Percentiles rank a stretch among this genome's conserved stretches.
These are phyloP conservation scores for Eutrema yunnanense DNA, from an alignment of 345 rosid genomes.

Conservation along the genomic window DNA sequence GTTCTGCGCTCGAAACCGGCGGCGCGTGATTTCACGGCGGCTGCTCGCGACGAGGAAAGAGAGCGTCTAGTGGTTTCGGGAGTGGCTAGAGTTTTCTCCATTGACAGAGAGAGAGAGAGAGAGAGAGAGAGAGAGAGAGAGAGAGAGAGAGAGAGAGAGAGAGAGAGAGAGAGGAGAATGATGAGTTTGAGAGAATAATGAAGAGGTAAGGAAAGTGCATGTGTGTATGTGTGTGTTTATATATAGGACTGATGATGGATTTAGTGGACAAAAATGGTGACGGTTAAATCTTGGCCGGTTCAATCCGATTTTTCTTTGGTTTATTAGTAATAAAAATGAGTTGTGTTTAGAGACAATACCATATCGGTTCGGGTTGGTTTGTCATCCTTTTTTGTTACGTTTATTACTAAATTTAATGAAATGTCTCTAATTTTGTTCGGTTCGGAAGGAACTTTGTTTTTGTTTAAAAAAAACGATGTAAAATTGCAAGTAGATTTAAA, in stretches of 20 bases:
- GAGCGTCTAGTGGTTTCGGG: background rate
- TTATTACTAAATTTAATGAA: background rate
- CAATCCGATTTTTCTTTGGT: background rate
- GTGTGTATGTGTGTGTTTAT: constrained; percentile 8
- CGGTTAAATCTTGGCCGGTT: background rate
- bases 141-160: background rate
- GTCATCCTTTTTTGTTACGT: background rate
- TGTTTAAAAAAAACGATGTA: background rate
- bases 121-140: background rate
- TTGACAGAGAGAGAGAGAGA: background rate
- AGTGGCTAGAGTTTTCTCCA: constrained; percentile 34
- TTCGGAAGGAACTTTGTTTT: background rate
- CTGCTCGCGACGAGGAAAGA: constrained; percentile 6
- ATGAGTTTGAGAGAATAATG: constrained; percentile 25
- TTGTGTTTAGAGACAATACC: background rate
- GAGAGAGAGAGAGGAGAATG: constrained; percentile 1
- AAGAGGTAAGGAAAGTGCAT: constrained; percentile 17
- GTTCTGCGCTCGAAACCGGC: constrained; percentile 27
- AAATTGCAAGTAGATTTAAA: background rate
- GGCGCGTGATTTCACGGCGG: constrained; percentile 23
- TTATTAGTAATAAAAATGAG: background rate
- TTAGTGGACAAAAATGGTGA: background rate
- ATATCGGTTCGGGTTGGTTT: background rate
- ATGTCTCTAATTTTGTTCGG: background rate
- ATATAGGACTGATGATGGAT: background rate